Percentiles rank a stretch among this genome's conserved stretches.
These are phyloP conservation scores for Chlamydomonas sp. DNA, from an alignment of 139 green algal species.

Conservation along the genomic window DNA sequence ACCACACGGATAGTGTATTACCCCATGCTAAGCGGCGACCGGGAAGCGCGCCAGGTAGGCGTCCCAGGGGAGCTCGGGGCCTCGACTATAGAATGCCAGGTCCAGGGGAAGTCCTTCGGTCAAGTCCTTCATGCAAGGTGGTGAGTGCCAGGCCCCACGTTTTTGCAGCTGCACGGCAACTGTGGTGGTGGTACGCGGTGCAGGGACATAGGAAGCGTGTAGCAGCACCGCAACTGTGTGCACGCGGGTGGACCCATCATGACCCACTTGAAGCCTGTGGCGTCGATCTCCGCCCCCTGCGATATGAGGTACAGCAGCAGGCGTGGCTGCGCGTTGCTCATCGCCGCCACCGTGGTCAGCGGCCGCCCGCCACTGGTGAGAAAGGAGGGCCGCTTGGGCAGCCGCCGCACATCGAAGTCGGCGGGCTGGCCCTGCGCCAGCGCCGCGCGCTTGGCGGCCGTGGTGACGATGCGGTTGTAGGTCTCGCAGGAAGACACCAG, in stretches of 20 bases:
- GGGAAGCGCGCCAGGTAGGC: no score
- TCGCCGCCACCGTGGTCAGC: neutral
- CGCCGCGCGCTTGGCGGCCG: neutral
- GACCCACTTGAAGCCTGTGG: neutral
- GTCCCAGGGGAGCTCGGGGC: no score
- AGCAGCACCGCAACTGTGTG: neutral
- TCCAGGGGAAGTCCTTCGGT: no score
- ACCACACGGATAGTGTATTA: no score
- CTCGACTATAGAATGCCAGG: no score
- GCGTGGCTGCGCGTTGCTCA: neutral
- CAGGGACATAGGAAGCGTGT: neutral
- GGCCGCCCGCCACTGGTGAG: neutral
- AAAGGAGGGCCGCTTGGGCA: neutral
- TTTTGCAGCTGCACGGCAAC: neutral
- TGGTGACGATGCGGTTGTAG: neutral
- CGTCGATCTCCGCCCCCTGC: constrained; percentile 10
- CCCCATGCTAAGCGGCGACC: no score
- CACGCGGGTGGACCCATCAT: no score
- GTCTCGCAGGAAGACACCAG: no score
- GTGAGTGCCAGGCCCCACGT: neutral
- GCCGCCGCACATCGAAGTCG: neutral
- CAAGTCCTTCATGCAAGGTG: neutral
- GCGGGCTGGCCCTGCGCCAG: neutral
- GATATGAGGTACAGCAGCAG: constrained; percentile 9
- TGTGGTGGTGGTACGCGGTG: neutral